Base-by-base conservation (phyloP, 2,329 filamentous ascomycete genomes). In the Parafenestella ontariensis region DNA sequence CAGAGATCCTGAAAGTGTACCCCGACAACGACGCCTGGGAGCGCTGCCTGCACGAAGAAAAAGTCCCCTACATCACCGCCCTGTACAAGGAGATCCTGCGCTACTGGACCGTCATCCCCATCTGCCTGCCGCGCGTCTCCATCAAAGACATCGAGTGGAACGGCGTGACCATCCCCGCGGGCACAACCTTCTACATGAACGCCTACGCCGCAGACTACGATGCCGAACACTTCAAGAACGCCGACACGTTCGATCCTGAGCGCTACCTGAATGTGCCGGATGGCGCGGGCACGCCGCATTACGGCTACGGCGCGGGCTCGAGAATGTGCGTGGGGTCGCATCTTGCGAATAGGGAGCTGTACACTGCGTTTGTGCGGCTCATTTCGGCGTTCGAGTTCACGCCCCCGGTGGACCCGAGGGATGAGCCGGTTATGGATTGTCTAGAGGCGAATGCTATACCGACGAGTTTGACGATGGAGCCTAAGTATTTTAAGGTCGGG, bases 101-200 rank as follows among this genome's bases (percentile, higher is more conserved):
- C 23, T 94, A 86, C 79, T 94, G 87, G 83, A 89, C 87, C 2
- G 90, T 94, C 26, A 90, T 93, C 59, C 89, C 90, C 1, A 88
- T 95, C 64, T 91, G 87, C 64, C 81, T 95, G 0, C 91, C 91
- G 0, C 81, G 91, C 3, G 85, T 85, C 15, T 89, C 82, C 56
- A 89, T 90, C 70, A 89, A 88, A 62, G 87, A 90, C 57, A 90
- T 94, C 51, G 79, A 83, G 3, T 93, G 87, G 76, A 80, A 89
- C 21, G 85, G 85, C 15, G 79, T 85, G 0, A 77, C 82, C 1
- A 90, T 95, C 33, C 91, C 91, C 0, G 83, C 89, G 0, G 89
- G 89, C 1, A 92, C 89, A 0, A 91, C 88, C 1, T 92, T 94
- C 64, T 92, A 92, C 76, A 75, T 94, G 89, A 79, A 92, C 65